These are phyloP conservation scores for Aureobasidium sp. DNA, from an alignment of 2,329 filamentous ascomycete species.

Conservation along the genomic window DNA sequence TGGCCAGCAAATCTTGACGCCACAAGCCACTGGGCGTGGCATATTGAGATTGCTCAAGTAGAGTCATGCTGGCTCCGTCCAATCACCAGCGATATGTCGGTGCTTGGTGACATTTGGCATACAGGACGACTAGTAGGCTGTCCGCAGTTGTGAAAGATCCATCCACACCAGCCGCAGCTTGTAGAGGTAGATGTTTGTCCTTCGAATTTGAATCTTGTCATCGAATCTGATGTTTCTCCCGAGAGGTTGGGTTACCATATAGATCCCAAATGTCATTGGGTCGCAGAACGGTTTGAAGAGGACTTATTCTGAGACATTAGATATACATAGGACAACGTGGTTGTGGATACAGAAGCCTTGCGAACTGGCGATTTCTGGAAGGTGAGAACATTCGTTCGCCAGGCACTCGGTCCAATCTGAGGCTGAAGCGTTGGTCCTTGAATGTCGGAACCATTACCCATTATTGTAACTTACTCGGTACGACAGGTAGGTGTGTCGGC, in stretches of 20 bases:
- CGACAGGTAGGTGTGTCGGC: not conserved
- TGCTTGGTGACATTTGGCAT: not conserved
- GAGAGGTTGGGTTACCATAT: not conserved
- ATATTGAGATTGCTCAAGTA: not conserved
- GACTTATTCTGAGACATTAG: not conserved
- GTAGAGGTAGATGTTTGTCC: not conserved
- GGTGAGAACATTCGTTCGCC: not conserved
- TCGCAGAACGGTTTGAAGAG: not conserved
- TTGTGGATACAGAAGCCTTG: not conserved
- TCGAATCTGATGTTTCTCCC: not conserved
- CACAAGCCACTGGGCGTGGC: not conserved
- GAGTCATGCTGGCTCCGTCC: not conserved
- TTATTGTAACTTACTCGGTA: not conserved
- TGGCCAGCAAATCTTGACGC: constrained; percentile 6
- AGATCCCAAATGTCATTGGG: not conserved
- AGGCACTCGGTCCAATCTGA: not conserved
- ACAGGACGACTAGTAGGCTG: not conserved
- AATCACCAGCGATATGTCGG: not conserved
- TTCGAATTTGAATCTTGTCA: not conserved
- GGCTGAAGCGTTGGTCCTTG: not conserved
- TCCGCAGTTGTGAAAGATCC: not conserved
- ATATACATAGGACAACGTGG: not conserved
- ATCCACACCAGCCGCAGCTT: not conserved
- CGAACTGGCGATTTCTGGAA: not conserved
- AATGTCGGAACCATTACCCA: not conserved